Evolutionary conservation across 148 eudicot species (phyloP).

Genomic region (Rhododendron mucronatum): DNA sequence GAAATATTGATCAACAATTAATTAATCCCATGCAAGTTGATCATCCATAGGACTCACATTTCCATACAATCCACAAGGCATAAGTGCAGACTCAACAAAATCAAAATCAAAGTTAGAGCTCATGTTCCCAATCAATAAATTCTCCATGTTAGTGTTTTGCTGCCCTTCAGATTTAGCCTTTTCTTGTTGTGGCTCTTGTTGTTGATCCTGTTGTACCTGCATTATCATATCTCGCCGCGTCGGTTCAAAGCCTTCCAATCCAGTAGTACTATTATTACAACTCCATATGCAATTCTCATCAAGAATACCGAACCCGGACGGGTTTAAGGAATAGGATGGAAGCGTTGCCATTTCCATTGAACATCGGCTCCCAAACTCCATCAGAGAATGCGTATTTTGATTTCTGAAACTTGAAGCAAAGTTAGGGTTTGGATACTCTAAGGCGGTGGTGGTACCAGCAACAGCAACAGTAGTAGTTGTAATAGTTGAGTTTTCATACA

Average conservation of each 20-base stretch:
- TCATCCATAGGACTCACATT: constrained; percentile 27
- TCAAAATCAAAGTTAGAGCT: constrained; percentile 30
- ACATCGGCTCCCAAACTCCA: constrained; percentile 1
- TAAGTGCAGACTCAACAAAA: constrained; percentile 34
- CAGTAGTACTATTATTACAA: neutral
- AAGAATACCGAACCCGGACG: constrained; percentile 9
- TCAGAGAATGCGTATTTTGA: neutral
- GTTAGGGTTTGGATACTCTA: neutral
- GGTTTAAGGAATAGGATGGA: constrained; percentile 13
- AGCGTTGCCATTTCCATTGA: constrained; percentile 13
- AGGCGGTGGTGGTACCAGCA: neutral
- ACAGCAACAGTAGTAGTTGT: neutral
- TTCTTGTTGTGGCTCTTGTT: neutral
- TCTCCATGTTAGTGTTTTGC: constrained; percentile 11
- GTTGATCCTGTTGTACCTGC: neutral
- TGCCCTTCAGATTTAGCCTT: neutral
- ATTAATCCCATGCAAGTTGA: constrained; percentile 36
- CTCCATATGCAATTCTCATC: constrained; percentile 16
- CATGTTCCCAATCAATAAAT: constrained; percentile 15
- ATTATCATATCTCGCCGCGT: neutral
- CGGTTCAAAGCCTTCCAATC: constrained; percentile 1
- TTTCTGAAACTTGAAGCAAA: neutral
- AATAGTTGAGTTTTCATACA: constrained; percentile 1
- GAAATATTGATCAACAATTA: constrained; percentile 14
- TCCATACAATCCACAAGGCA: constrained; percentile 29